phyloP scores from a whole-genome alignment of 805 yeast genomes.

The Spathaspora hagerdaliae region DNA sequence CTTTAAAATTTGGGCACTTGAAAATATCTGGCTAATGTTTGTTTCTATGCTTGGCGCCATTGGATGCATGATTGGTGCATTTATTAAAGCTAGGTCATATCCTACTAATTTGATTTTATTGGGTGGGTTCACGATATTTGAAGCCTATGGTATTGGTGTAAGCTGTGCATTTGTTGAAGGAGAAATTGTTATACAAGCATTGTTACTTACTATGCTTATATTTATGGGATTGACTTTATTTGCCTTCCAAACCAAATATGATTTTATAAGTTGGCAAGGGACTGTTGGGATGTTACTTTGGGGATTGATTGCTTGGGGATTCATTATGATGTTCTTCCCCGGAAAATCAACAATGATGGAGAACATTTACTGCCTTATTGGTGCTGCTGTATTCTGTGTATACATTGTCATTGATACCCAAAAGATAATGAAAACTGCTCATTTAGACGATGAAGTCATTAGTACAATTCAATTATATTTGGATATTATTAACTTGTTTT shows the following conservation, averaged over 20 bases:
- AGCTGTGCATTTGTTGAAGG: slow-evolving; percentile 62
- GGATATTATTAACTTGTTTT: slow-evolving; percentile 78
- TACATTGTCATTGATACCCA: slow-evolving; percentile 82
- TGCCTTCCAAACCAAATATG: slow-evolving; percentile 76
- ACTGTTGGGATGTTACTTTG: slow-evolving; percentile 52
- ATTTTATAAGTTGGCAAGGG: slow-evolving; percentile 66
- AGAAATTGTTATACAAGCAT: slow-evolving; percentile 63
- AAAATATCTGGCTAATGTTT: slow-evolving; percentile 55
- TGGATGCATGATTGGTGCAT: slow-evolving; percentile 62
- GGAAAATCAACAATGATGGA: slow-evolving; percentile 50
- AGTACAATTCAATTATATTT: slow-evolving; percentile 76
- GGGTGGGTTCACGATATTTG: slow-evolving; percentile 66
- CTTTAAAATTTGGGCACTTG: slow-evolving; percentile 51
- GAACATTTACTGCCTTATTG: slow-evolving; percentile 63
- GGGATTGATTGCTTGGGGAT: slow-evolving; percentile 67
- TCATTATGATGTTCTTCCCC: slow-evolving; percentile 60
- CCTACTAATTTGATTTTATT: slow-evolving; percentile 63
- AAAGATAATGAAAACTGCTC: slow-evolving; percentile 64
- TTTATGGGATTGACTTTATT: slow-evolving; percentile 74
- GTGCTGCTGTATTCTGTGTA: slow-evolving; percentile 68
- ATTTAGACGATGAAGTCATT: slow-evolving; percentile 81
- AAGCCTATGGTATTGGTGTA: slow-evolving; percentile 69
- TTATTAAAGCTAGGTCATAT: slow-evolving; percentile 59
- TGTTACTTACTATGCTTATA: slow-evolving; percentile 61
- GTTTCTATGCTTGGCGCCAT: slow-evolving; percentile 57